Conservation (phyloP, 1,139 yeast genomes). For the Candida labiduridarum region DNA sequence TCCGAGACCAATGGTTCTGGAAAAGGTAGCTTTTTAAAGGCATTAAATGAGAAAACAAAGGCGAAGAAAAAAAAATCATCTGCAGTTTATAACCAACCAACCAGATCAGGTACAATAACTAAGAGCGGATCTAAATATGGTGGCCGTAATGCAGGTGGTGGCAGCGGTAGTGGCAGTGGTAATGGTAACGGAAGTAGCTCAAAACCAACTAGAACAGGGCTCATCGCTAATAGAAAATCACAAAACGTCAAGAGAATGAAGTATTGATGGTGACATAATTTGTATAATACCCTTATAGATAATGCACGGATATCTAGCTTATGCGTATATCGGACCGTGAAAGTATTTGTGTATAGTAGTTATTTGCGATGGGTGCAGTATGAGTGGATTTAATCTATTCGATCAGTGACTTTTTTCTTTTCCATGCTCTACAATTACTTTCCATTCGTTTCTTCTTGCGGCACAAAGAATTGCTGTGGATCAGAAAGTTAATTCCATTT, state of each 20-base stretch:
- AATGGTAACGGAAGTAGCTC: conserved; percentile 7
- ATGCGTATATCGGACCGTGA: background rate
- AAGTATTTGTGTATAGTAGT: background rate
- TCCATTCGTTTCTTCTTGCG: no score
- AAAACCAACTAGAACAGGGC: conserved; percentile 23
- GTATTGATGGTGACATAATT: conserved; percentile 6
- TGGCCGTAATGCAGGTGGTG: no score
- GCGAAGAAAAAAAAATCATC: background rate
- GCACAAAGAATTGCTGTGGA: no score
- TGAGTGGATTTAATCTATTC: background rate
- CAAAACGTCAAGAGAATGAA: conserved; percentile 14
- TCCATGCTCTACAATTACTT: background rate
- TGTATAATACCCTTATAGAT: background rate
- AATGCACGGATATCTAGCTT: background rate
- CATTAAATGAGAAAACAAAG: background rate
- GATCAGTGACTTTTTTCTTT: background rate
- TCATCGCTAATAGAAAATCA: conserved; percentile 19
- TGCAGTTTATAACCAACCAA: conserved; percentile 16
- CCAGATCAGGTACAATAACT: conserved; percentile 23
- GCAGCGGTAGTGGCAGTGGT: background rate
- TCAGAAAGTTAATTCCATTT: background rate
- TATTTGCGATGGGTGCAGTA: background rate
- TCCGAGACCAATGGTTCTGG: background rate
- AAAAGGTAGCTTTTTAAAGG: background rate
- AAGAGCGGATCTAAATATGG: background rate